Conservation (phyloP, 1,139 yeast genomes). For the Hemisphaericaspora subhashii region DNA sequence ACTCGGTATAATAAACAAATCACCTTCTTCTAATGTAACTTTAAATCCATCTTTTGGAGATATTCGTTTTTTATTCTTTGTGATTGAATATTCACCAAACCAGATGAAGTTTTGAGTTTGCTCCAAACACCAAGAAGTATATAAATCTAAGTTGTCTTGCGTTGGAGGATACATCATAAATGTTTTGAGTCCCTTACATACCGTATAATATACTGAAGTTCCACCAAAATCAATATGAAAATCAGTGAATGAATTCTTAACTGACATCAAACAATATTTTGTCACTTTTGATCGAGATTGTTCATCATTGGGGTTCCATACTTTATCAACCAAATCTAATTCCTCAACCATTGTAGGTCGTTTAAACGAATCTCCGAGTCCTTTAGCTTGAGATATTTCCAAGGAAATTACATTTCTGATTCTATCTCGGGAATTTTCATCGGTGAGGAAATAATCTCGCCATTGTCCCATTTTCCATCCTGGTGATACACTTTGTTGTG, state of each 20-base stretch:
- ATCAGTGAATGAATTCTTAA: constrained; percentile 77
- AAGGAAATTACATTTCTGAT: constrained; percentile 79
- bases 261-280: constrained; percentile 87
- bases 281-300: constrained; percentile 66
- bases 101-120: constrained; percentile 64
- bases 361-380: constrained; percentile 48
- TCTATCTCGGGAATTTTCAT: constrained; percentile 52
- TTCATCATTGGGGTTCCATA: constrained; percentile 48
- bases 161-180: constrained; percentile 84
- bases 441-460: constrained; percentile 67
- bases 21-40: constrained; percentile 67
- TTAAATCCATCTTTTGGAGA: constrained; percentile 53
- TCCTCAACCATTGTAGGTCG: constrained; percentile 70
- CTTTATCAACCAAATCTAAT: constrained; percentile 67
- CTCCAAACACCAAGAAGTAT: constrained; percentile 72
- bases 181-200: constrained; percentile 68
- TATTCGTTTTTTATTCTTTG: constrained; percentile 23
- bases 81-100: constrained; percentile 53
- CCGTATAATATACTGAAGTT: constrained; percentile 85
- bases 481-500: constrained; percentile 63
- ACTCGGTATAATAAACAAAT: constrained; percentile 78
- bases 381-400: constrained; percentile 63
- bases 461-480: constrained; percentile 75
- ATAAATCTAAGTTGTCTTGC: constrained; percentile 53
- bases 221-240: constrained; percentile 94